Evolutionary conservation across 2,329 filamentous ascomycete species (phyloP).

Genomic region (Aspergillus jensenii): DNA sequence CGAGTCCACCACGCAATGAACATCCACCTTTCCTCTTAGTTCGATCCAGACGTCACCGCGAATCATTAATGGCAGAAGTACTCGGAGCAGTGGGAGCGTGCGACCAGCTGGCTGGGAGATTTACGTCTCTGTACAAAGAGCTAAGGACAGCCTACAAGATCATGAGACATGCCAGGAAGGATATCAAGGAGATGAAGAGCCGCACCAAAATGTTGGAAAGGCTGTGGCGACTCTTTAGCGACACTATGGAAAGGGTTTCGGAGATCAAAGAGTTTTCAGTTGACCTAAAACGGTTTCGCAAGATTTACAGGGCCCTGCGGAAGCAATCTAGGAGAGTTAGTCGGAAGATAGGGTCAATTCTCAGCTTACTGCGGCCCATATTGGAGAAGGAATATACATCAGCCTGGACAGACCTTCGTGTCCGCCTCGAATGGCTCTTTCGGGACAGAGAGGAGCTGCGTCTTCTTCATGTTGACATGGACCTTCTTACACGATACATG

Average conservation of each 20-base stretch:
- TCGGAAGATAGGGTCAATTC: neutral
- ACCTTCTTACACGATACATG: neutral
- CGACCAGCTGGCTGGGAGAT: neutral
- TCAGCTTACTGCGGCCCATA: neutral
- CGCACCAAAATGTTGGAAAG: neutral
- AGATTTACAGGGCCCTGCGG: neutral
- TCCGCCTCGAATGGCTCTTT: neutral
- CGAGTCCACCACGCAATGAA: too few species aligned
- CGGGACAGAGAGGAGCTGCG: neutral
- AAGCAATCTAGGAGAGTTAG: rapidly evolving
- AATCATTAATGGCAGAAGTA: neutral
- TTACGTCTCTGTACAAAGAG: neutral
- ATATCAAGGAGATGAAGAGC: neutral
- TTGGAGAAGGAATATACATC: neutral
- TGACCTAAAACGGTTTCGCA: neutral
- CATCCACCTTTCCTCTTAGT: too few species aligned
- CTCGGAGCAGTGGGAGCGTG: neutral
- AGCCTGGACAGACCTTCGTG: neutral
- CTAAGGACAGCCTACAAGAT: neutral
- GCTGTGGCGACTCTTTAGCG: neutral
- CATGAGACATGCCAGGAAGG: neutral
- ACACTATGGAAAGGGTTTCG: neutral
- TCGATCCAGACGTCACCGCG: too few species aligned
- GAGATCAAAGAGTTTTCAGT: neutral
- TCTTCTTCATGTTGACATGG: neutral